These are phyloP conservation scores for Termitomyces sp. DNA, from an alignment of 768 basidiomycete genomes.

Conservation along the genomic window DNA sequence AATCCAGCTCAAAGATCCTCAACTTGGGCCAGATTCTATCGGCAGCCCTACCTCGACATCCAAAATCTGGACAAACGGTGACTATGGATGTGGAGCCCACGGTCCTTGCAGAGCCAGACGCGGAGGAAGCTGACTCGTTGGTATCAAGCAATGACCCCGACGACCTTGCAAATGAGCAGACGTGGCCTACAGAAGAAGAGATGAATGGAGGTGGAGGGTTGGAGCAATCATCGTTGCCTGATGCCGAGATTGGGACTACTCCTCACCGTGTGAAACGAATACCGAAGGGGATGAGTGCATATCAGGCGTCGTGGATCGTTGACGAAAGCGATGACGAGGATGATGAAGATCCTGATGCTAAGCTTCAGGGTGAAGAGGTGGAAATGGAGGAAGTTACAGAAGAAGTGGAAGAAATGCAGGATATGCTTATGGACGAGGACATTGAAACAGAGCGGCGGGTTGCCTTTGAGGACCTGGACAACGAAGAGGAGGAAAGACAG, in stretches of 20 bases:
- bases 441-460: conserved; percentile 54
- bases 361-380: conserved; percentile 35
- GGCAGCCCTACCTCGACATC: conserved; percentile 40
- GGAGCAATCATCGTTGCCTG: conserved; percentile 43
- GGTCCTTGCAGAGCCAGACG: conserved; percentile 59
- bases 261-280: conserved; percentile 77
- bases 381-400: conserved; percentile 38
- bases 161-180: conserved; percentile 91
- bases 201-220: conserved; percentile 45
- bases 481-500: conserved; percentile 86
- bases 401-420: conserved; percentile 63
- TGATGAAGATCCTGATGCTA: conserved; percentile 37
- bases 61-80: conserved; percentile 26
- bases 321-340: conserved; percentile 73
- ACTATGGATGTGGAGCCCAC: conserved; percentile 68
- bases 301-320: conserved; percentile 95
- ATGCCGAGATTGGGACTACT: conserved; percentile 67
- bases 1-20: not conserved
- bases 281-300: conserved; percentile 94
- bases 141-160: conserved; percentile 86
- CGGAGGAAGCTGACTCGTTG: conserved; percentile 74
- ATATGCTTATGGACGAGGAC: conserved; percentile 50
- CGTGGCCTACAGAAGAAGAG: conserved; percentile 98
- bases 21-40: conserved; percentile 57
- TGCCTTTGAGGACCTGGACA: conserved; percentile 71